phyloP scores from a whole-genome alignment of 805 yeast species.

The Torulaspora franciscae region DNA sequence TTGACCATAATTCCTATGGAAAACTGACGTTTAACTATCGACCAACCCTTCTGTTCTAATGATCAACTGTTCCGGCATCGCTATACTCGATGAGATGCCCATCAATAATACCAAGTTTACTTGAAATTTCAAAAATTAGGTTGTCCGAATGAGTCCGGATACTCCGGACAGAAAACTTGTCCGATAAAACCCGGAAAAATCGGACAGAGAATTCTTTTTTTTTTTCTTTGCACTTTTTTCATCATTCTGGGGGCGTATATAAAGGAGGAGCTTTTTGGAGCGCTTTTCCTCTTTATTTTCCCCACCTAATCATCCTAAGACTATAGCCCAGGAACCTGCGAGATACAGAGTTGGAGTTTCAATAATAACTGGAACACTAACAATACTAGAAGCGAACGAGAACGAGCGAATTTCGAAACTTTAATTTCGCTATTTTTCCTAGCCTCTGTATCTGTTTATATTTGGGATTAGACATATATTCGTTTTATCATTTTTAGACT shows the following conservation, averaged over 20 bases:
- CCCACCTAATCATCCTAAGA: no score
- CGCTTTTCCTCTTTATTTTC: not conserved
- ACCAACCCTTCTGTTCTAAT: not conserved
- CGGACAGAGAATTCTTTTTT: constrained; percentile 1
- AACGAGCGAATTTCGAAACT: not conserved
- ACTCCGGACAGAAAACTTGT: not conserved
- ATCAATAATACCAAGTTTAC: not conserved
- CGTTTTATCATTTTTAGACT: constrained; percentile 10
- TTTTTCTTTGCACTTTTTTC: not conserved
- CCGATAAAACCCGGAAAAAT: not conserved
- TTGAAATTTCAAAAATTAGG: not conserved
- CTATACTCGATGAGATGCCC: constrained; percentile 1
- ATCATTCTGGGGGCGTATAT: constrained; percentile 2
- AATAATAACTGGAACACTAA: no score
- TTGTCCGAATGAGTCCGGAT: not conserved
- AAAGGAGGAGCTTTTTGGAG: constrained; percentile 4
- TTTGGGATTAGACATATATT: constrained; percentile 7
- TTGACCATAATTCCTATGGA: constrained; percentile 9
- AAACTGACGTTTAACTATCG: not conserved
- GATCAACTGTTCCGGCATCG: not conserved
- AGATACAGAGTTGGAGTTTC: not conserved
- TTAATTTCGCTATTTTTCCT: not conserved
- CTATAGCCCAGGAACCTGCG: not conserved
- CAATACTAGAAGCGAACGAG: no score
- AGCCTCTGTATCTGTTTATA: constrained; percentile 7